phyloP scores from a whole-genome alignment of 306 rosid species.

The Quercus parvula region DNA sequence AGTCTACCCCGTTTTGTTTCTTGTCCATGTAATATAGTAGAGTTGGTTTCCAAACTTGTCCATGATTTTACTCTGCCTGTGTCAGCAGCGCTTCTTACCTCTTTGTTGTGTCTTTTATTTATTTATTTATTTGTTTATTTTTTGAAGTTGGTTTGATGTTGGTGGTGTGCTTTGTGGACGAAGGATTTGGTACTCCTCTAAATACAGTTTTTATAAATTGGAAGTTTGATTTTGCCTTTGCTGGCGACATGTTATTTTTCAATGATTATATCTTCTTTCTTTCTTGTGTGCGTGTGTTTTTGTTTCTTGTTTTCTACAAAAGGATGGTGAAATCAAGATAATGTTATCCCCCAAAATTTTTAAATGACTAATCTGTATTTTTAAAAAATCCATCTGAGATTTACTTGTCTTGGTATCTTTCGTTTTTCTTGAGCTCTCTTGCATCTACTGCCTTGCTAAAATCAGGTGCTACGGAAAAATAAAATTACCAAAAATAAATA shows the following conservation, averaged over 20 bases:
- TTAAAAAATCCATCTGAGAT: too few relatives aligned
- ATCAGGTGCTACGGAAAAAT: too few relatives aligned
- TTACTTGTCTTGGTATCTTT: background rate
- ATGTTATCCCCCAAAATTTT: background rate
- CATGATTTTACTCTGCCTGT: background rate
- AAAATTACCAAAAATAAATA: too few relatives aligned
- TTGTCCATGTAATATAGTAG: slow-evolving; percentile 36
- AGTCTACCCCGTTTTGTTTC: slow-evolving; percentile 26
- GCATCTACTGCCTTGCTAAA: too few relatives aligned
- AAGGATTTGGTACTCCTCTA: background rate
- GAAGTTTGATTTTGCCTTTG: background rate
- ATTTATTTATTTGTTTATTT: slow-evolving; percentile 5
- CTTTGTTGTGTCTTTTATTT: slow-evolving; percentile 18
- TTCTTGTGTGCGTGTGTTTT: too few relatives aligned
- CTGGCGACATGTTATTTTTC: background rate
- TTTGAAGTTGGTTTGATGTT: slow-evolving; percentile 28
- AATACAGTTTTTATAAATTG: too few relatives aligned
- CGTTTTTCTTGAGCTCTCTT: background rate
- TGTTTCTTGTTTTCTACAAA: background rate
- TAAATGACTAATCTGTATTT: background rate
- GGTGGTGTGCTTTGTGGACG: slow-evolving; percentile 31
- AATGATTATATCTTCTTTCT: too few relatives aligned
- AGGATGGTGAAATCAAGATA: background rate
- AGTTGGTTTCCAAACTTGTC: slow-evolving; percentile 23
- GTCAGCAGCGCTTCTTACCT: slow-evolving; percentile 12